These are phyloP conservation scores for Aspergillus sp. DNA, from an alignment of 2,329 filamentous ascomycete species.

Conservation along the genomic window DNA sequence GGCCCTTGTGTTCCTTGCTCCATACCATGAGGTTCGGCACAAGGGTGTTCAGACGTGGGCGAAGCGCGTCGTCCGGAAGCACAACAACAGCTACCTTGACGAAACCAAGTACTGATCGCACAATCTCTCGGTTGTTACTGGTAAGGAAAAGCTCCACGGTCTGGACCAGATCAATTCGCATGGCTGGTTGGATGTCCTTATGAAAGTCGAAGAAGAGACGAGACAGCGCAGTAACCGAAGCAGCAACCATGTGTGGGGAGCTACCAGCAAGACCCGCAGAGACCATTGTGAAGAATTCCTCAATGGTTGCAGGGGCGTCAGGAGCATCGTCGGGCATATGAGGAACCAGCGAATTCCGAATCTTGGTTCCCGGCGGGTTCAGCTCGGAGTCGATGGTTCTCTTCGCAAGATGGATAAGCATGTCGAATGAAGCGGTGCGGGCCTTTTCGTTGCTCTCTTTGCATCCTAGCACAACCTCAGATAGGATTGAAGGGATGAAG, in stretches of 20 bases:
- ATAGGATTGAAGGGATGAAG: constrained; percentile 88
- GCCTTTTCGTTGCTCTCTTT: constrained; percentile 98
- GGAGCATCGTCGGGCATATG: constrained; percentile 83
- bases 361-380: constrained; percentile 62
- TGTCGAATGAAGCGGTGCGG: constrained; percentile 81
- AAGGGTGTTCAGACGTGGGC: constrained; percentile 71
- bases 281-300: constrained; percentile 98
- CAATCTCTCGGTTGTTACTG: constrained; percentile 95
- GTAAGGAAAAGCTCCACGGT: constrained; percentile 96
- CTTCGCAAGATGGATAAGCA: constrained; percentile 84
- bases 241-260: constrained; percentile 95
- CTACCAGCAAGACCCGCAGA: constrained; percentile 90
- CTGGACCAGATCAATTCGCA: constrained; percentile 80
- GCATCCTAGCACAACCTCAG: constrained; percentile 92
- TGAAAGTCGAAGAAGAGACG: constrained; percentile 94
- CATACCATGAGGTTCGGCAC: constrained; percentile 91
- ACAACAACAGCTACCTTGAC: constrained; percentile 94
- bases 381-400: constrained; percentile 68
- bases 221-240: constrained; percentile 91
- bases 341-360: constrained; percentile 82
- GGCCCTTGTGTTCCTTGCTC: constrained; percentile 97
- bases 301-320: constrained; percentile 74
- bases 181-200: constrained; percentile 63
- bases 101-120: constrained; percentile 90
- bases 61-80: constrained; percentile 75